Conservation (phyloP, 2,329 filamentous ascomycete genomes). For the Xylaria hypoxylon region DNA sequence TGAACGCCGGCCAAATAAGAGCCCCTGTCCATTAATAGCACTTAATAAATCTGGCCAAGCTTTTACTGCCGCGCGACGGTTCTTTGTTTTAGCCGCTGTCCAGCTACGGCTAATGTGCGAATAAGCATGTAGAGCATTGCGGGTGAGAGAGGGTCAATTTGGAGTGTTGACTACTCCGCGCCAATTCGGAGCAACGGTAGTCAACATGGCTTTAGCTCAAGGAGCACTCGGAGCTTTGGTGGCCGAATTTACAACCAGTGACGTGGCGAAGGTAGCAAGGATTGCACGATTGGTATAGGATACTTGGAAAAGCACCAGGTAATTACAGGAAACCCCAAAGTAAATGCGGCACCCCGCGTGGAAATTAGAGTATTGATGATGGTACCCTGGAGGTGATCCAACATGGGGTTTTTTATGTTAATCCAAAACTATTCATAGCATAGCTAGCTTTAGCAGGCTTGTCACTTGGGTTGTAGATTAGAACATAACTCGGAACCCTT, state of each 20-base stretch:
- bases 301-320: constrained; percentile 1
- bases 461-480: neutral
- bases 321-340: constrained; percentile 5
- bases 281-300: constrained; percentile 4
- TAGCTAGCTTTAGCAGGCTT: neutral
- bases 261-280: neutral
- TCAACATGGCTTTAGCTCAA: constrained; percentile 26
- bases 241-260: constrained; percentile 27
- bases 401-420: neutral
- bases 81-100: constrained; percentile 37
- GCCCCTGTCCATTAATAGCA: constrained; percentile 20
- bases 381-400: neutral
- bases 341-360: neutral
- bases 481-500: neutral
- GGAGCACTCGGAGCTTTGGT: constrained; percentile 28
- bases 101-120: constrained; percentile 37
- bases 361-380: constrained; percentile 6
- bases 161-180: constrained; percentile 28
- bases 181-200: constrained; percentile 28
- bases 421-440: neutral
- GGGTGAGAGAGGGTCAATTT: constrained; percentile 29
- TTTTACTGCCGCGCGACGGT: constrained; percentile 30
- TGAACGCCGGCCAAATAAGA: neutral
- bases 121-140: constrained; percentile 15
- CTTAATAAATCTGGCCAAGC: constrained; percentile 24